Conservation (phyloP, 129 eudicot genomes). For the Oenanthe sinensis region DNA sequence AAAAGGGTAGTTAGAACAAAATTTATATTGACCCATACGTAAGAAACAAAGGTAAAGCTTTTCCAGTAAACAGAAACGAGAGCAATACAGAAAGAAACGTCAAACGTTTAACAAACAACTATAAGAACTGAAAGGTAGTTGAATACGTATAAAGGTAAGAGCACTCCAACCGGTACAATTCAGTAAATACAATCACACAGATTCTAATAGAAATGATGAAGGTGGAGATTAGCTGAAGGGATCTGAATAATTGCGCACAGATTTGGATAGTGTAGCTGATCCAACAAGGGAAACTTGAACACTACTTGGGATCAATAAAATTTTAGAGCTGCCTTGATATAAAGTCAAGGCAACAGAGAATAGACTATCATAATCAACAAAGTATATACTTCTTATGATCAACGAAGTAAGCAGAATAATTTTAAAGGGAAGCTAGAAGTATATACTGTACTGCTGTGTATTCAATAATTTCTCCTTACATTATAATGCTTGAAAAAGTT, state of each 20-base stretch:
- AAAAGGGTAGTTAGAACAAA: slow-evolving; percentile 6
- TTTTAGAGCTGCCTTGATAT: background rate
- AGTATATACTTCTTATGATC: background rate
- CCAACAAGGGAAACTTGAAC: background rate
- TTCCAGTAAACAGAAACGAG: background rate
- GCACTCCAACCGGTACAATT: background rate
- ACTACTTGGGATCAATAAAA: background rate
- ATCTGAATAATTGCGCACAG: background rate
- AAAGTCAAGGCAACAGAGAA: background rate
- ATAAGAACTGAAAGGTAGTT: background rate
- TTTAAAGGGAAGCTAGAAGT: background rate
- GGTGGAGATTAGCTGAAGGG: background rate
- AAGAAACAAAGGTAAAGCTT: background rate
- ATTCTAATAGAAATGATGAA: background rate
- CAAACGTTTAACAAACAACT: background rate
- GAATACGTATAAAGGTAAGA: background rate
- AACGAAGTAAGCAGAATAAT: background rate
- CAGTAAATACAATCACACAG: background rate
- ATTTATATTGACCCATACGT: background rate
- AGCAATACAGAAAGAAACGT: background rate
- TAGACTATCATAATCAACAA: no score
- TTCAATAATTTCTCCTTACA: background rate
- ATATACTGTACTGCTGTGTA: background rate
- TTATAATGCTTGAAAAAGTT: background rate
- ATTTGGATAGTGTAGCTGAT: background rate